These are phyloP conservation scores for Colletotrichum melonis DNA, from an alignment of 2,329 filamentous ascomycete genomes.

Conservation along the genomic window DNA sequence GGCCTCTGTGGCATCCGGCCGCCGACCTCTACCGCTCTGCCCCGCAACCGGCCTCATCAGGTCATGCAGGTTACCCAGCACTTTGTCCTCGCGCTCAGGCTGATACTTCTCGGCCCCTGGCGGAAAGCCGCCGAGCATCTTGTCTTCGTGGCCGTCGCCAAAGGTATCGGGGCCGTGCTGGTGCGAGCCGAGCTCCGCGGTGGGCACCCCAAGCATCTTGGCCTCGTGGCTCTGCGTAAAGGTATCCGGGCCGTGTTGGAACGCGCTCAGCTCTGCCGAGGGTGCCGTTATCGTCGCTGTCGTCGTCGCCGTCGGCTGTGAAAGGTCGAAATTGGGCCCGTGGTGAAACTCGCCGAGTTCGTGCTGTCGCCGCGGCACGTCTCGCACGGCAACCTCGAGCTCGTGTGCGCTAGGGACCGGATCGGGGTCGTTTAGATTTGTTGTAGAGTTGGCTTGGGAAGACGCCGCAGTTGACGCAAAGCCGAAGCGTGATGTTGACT, in stretches of 20 bases:
- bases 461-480: background rate
- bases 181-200: constrained; percentile 27
- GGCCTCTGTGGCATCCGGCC: background rate
- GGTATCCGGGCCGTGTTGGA: constrained; percentile 30
- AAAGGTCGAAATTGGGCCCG: constrained; percentile 12
- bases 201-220: constrained; percentile 27
- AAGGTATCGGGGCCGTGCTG: constrained; percentile 32
- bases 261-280: constrained; percentile 26
- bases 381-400: constrained; percentile 28
- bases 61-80: constrained; percentile 28
- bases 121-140: constrained; percentile 24
- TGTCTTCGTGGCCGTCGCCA: constrained; percentile 29
- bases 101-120: constrained; percentile 18
- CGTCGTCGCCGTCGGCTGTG: background rate
- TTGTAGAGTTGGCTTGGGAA: constrained; percentile 24
- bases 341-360: constrained; percentile 31
- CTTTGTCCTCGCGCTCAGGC: constrained; percentile 30
- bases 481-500: background rate
- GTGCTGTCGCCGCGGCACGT: constrained; percentile 28
- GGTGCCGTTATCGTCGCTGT: background rate
- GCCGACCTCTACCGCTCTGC: constrained; percentile 5
- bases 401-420: constrained; percentile 28
- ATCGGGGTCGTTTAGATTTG: constrained; percentile 24
- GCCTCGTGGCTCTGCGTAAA: constrained; percentile 22
- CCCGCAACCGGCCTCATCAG: constrained; percentile 10